phyloP scores from a whole-genome alignment of 2,329 filamentous ascomycete species.

The Sporothrix pallida region DNA sequence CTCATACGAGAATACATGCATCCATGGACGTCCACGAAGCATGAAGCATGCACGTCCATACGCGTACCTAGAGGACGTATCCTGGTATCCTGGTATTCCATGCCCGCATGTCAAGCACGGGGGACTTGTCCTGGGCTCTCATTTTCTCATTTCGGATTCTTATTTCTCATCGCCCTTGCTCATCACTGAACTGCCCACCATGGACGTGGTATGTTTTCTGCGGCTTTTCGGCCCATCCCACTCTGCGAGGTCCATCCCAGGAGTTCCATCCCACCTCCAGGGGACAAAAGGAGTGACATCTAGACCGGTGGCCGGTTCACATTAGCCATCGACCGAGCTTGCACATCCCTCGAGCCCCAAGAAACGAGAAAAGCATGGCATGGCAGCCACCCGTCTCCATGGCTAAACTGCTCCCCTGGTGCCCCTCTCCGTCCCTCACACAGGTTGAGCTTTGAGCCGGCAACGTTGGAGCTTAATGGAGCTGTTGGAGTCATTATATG shows the following conservation, averaged over 20 bases:
- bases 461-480: no score
- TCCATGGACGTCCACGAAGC: neutral
- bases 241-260: neutral
- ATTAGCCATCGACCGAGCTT: constrained; percentile 23
- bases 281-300: neutral
- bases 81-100: no score
- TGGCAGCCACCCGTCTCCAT: neutral
- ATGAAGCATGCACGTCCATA: neutral
- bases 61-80: no score
- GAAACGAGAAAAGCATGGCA: no score
- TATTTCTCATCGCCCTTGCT: neutral
- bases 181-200: neutral
- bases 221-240: constrained; percentile 12
- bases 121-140: no score
- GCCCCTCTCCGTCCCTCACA: neutral
- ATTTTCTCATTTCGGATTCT: no score
- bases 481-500: no score
- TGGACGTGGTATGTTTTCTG: constrained; percentile 8
- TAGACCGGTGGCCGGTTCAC: neutral
- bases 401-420: neutral
- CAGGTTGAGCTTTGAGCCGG: neutral
- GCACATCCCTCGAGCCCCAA: neutral
- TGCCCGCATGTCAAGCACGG: neutral
- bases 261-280: neutral
- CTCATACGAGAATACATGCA: constrained; percentile 10